Evolutionary conservation across 257 asterid genomes (phyloP), one percentile per base, ranked within the genome.

Genomic region (Cynanchum wilfordii): DNA sequence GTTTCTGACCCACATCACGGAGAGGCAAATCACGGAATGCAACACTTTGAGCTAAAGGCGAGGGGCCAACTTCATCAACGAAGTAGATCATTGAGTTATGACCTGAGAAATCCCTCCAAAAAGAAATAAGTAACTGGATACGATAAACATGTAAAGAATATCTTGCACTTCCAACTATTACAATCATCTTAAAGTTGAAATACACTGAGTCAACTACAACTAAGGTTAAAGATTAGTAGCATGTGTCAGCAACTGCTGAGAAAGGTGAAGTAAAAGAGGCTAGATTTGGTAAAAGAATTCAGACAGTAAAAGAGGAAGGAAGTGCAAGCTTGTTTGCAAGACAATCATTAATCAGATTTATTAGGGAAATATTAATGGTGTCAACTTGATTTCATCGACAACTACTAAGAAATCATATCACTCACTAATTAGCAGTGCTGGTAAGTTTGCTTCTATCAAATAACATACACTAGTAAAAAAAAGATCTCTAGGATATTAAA

Each of bases 1-100:
- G 93, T 88, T 86, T 91, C 96, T 86, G 97, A 95, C 98, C 99
- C 98, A 92, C 99, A 92, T 95, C 97, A 82, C 97, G 98, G 84
- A 95, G 99, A 52, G 98, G 99, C 94, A 95, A 87, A 89, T 92
- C 95, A 75, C 97, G 97, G 82, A 88, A 82, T 73, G 98, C 92
- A 76, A 95, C 90, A 80, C 87, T 92, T 86, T 92, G 99, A 69
- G 97, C 97, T 69, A 94, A 89, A 76, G 99, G 98, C 82, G 98
- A 89, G 81, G 96, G 84, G 22, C 99, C 97, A 71, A 92, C 88
- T 74, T 95, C 99, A 79, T 92, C 99, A 70, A 86, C 98, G 70
- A 95, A 92, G 87, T 95, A 95, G 76, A 95, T 88, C 99, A 92
- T 95, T 45, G 99, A 95, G 81, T 90, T 86, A 82, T 95, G 99